phyloP scores from a whole-genome alignment of 2,329 filamentous ascomycete species.

The Aspergillus neoniger region DNA sequence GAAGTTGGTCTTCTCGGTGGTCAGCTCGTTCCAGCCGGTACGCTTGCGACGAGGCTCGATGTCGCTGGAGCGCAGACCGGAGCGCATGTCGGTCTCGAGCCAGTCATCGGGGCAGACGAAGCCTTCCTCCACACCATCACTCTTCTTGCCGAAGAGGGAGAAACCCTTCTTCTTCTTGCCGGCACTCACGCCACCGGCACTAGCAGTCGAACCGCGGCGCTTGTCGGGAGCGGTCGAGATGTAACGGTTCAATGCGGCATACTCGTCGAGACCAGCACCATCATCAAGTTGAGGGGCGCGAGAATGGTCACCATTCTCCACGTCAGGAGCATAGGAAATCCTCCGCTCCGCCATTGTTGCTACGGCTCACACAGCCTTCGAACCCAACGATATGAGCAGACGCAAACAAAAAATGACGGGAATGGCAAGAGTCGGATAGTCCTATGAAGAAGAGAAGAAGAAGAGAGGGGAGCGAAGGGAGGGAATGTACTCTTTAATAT shows the following conservation, averaged over 20 bases:
- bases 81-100: constrained; percentile 67
- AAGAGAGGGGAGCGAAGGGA: constrained; percentile 22
- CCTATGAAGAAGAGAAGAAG: constrained; percentile 33
- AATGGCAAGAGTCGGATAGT: constrained; percentile 43
- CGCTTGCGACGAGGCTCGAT: constrained; percentile 67
- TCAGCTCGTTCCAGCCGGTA: constrained; percentile 71
- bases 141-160: constrained; percentile 54
- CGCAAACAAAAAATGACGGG: constrained; percentile 35
- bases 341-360: constrained; percentile 49
- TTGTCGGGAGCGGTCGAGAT: constrained; percentile 67
- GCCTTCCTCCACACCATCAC: constrained; percentile 30
- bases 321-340: constrained; percentile 48
- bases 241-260: constrained; percentile 66
- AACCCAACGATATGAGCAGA: constrained; percentile 41
- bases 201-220: constrained; percentile 52
- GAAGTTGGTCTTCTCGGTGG: constrained; percentile 74
- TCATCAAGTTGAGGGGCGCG: constrained; percentile 34
- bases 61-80: constrained; percentile 61
- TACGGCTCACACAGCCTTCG: constrained; percentile 42
- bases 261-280: constrained; percentile 55
- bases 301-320: constrained; percentile 45
- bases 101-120: constrained; percentile 64
- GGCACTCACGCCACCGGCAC: constrained; percentile 45
- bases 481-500: constrained; percentile 42
- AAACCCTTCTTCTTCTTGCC: constrained; percentile 55